Evolutionary conservation across 169 alveolate species (phyloP).

Genomic region (Plasmodium vinckei): DNA sequence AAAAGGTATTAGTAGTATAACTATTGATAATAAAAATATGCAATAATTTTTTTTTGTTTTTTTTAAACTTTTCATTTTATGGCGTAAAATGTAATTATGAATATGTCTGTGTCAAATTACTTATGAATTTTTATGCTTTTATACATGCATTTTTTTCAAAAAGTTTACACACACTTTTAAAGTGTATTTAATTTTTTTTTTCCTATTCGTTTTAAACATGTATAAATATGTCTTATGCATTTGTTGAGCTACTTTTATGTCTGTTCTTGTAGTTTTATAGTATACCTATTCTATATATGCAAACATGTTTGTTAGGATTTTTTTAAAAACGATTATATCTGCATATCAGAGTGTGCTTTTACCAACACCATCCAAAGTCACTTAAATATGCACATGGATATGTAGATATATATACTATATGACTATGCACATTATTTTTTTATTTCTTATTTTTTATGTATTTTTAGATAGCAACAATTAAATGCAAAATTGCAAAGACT

Average conservation of each 20-base stretch:
- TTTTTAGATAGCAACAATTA: too few species aligned
- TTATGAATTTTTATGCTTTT: background rate
- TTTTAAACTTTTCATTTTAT: too few species aligned
- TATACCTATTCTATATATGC: background rate
- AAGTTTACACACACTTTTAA: background rate
- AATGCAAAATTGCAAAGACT: too few species aligned
- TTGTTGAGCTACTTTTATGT: background rate
- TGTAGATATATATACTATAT: too few species aligned
- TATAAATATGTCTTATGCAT: background rate
- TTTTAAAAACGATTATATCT: too few species aligned
- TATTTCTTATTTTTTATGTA: too few species aligned
- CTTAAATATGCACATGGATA: too few species aligned
- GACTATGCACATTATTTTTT: too few species aligned
- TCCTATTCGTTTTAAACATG: background rate
- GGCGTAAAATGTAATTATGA: too few species aligned
- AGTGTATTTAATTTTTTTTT: background rate
- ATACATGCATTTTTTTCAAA: background rate
- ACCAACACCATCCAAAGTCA: too few species aligned
- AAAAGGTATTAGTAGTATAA: conserved; percentile 70
- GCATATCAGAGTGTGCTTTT: too few species aligned
- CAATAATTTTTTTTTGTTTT: background rate
- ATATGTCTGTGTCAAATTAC: background rate
- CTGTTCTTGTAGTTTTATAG: background rate
- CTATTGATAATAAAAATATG: conserved; percentile 48
- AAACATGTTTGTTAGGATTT: too few species aligned